Conservation (phyloP, 78 protist species). For the Isochrysis galbana region DNA sequence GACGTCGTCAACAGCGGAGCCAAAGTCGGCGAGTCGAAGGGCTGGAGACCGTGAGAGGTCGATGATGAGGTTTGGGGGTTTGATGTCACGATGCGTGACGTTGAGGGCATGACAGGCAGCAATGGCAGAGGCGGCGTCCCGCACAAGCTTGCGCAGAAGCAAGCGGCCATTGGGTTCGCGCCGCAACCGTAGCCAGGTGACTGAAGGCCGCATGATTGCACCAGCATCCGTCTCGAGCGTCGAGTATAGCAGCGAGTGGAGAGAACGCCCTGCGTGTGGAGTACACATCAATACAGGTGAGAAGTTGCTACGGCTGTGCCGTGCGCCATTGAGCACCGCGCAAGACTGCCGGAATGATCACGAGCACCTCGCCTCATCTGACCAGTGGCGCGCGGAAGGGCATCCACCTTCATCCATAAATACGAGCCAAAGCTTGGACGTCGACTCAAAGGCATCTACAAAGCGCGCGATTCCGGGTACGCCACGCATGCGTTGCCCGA, state of each 20-base stretch:
- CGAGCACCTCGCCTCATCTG: no score
- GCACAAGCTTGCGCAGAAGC: background rate
- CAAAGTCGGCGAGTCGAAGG: background rate
- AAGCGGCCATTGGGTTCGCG: background rate
- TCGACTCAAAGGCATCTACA: background rate
- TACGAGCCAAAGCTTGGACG: background rate
- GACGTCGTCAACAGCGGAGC: background rate
- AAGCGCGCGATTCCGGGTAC: background rate
- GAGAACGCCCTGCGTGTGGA: background rate
- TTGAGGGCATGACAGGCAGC: background rate
- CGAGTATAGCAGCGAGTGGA: background rate
- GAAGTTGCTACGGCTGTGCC: no score
- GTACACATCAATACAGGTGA: no score
- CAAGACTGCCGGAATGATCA: no score
- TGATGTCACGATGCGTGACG: conserved; percentile 10
- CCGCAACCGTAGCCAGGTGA: background rate
- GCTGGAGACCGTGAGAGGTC: background rate
- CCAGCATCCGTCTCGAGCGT: background rate
- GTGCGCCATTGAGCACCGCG: no score
- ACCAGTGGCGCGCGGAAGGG: no score
- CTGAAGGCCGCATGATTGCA: background rate
- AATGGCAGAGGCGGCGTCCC: background rate
- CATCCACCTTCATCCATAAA: background rate
- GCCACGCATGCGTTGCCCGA: background rate
- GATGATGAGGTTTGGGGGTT: background rate